A percentile compares a stretch with the other conserved stretches of the same genome.
These are phyloP conservation scores for Parafenestella ontariensis DNA, from an alignment of 2,329 filamentous ascomycete species.

Conservation along the genomic window DNA sequence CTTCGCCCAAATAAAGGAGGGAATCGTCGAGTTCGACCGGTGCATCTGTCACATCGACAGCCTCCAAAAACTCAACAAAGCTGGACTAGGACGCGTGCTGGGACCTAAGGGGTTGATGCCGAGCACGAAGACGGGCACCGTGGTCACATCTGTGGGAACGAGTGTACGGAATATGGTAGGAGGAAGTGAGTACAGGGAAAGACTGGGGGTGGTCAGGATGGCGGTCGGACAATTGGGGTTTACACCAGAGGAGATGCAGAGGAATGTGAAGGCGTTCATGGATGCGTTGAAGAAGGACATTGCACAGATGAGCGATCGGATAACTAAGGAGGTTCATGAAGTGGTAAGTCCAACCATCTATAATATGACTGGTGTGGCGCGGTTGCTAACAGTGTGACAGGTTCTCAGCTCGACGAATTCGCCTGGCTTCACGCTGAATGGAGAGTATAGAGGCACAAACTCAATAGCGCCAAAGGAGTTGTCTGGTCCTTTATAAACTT, in stretches of 20 bases:
- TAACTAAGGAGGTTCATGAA: slow-evolving; percentile 76
- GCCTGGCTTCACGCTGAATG: slow-evolving; percentile 86
- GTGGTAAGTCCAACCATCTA: slow-evolving; percentile 57
- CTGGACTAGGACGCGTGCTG: slow-evolving; percentile 78
- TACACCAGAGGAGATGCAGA: slow-evolving; percentile 82
- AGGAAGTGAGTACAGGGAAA: slow-evolving; percentile 85
- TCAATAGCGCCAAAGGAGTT: slow-evolving; percentile 51
- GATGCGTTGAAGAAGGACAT: slow-evolving; percentile 81
- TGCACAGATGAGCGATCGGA: slow-evolving; percentile 66
- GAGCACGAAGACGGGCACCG: slow-evolving; percentile 83
- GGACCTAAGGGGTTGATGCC: slow-evolving; percentile 95
- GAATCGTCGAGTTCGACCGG: slow-evolving; percentile 84
- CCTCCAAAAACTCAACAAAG: slow-evolving; percentile 79
- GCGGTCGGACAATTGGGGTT: slow-evolving; percentile 91
- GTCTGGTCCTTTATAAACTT: slow-evolving; percentile 40
- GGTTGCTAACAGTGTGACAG: slow-evolving; percentile 53
- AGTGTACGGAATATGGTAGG: slow-evolving; percentile 83
- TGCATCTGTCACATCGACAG: slow-evolving; percentile 85
- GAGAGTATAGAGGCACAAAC: slow-evolving; percentile 68
- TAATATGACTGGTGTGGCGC: neutral
- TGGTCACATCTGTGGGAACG: slow-evolving; percentile 79
- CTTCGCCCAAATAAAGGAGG: slow-evolving; percentile 78
- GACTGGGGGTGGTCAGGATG: slow-evolving; percentile 81
- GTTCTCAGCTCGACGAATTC: slow-evolving; percentile 88
- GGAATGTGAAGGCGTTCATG: slow-evolving; percentile 82